A percentile compares a stretch with the other conserved stretches of the same genome.
These are phyloP conservation scores for Leptodermis oblonga DNA, from an alignment of 257 asterid genomes.

Conservation along the genomic window DNA sequence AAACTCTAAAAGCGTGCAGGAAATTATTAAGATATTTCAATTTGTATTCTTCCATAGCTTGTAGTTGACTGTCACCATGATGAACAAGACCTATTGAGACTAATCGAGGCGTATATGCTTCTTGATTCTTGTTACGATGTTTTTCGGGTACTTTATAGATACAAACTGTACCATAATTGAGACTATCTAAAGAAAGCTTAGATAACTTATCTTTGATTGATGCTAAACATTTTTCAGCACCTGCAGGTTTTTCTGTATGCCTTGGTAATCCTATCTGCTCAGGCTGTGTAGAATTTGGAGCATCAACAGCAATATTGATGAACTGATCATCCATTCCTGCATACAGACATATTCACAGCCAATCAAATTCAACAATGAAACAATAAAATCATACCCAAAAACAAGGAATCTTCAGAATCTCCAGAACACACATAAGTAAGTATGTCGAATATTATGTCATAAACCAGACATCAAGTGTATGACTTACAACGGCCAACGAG, in stretches of 20 bases:
- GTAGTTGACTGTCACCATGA: constrained; percentile 13
- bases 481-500: no score
- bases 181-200: neutral
- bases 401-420: no score
- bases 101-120: constrained; percentile 27
- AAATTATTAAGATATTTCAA: constrained; percentile 26
- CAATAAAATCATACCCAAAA: neutral
- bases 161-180: constrained; percentile 14
- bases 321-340: neutral
- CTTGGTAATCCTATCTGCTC: neutral
- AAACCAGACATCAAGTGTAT: no score
- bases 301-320: neutral
- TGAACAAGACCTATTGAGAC: constrained; percentile 33
- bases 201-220: constrained; percentile 1
- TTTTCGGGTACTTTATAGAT: constrained; percentile 28
- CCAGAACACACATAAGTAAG: no score
- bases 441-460: no score
- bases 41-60: constrained; percentile 28
- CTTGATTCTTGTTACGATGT: constrained; percentile 21
- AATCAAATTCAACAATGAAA: no score
- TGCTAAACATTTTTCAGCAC: neutral
- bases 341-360: neutral
- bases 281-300: neutral
- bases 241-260: neutral
- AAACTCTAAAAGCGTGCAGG: constrained; percentile 9